Conservation (phyloP, 2,329 filamentous ascomycete genomes). For the Alternaria atra region DNA sequence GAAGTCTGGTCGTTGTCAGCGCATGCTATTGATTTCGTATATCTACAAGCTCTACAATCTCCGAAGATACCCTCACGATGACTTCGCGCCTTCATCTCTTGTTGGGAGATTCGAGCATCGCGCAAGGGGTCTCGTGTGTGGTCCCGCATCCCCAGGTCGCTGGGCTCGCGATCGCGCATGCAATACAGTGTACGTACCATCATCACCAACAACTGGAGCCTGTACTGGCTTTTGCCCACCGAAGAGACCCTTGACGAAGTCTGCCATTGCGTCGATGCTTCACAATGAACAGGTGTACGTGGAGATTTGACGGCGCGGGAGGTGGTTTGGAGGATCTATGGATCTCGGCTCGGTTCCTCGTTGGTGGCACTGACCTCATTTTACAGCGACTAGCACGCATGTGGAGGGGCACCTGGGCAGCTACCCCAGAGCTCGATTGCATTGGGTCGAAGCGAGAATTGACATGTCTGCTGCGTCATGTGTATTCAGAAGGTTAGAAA, state of each 20-base stretch:
- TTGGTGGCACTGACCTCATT: conserved; percentile 39
- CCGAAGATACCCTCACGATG: not conserved
- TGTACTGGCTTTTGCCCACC: conserved; percentile 71
- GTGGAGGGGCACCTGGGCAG: conserved; percentile 28
- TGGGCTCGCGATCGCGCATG: conserved; percentile 23
- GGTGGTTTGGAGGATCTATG: conserved; percentile 20
- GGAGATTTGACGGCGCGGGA: conserved; percentile 30
- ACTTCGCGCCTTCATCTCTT: not conserved
- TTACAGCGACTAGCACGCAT: conserved; percentile 37
- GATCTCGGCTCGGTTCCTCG: conserved; percentile 28
- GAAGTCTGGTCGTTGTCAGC: conserved; percentile 71
- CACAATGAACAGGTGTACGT: conserved; percentile 32
- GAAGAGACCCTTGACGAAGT: conserved; percentile 73
- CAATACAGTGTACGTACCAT: conserved; percentile 63
- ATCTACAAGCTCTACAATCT: not conserved
- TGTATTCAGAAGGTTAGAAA: not conserved
- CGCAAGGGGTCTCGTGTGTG: conserved; percentile 2
- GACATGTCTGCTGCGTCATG: not conserved
- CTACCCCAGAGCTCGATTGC: conserved; percentile 2
- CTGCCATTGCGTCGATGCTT: conserved; percentile 52
- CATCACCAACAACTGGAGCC: conserved; percentile 64
- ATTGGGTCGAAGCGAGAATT: not conserved
- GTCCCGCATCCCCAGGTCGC: conserved; percentile 15
- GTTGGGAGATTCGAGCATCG: not conserved
- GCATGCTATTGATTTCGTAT: not conserved